Percentiles rank a stretch among this genome's conserved stretches.
Evolutionary conservation across 495 filamentous ascomycete species (phyloP).

Genomic region (Penicillium cosmopolitanum): DNA sequence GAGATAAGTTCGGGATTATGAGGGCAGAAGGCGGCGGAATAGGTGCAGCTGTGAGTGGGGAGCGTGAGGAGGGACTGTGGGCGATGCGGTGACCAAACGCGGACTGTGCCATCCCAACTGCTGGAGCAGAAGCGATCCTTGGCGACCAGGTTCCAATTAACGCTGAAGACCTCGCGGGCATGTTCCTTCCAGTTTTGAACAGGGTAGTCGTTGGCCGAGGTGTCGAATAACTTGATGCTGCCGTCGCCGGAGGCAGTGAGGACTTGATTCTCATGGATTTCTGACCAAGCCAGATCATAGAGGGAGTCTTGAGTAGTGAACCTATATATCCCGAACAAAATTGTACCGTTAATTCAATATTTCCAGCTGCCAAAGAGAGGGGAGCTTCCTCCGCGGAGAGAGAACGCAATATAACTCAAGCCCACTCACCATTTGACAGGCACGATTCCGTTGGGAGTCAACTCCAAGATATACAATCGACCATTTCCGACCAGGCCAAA

Average conservation of each 20-base stretch:
- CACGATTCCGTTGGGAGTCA: slow-evolving; percentile 82
- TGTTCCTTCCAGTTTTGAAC: slow-evolving; percentile 90
- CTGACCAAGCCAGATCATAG: slow-evolving; percentile 92
- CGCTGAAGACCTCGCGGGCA: slow-evolving; percentile 85
- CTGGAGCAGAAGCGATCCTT: slow-evolving; percentile 87
- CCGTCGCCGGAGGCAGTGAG: slow-evolving; percentile 87
- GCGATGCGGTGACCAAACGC: slow-evolving; percentile 83
- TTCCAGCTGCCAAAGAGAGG: not conserved
- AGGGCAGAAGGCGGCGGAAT: slow-evolving; percentile 80
- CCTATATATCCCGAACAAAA: slow-evolving; percentile 39
- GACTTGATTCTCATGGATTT: slow-evolving; percentile 89
- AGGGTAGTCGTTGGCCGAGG: slow-evolving; percentile 75
- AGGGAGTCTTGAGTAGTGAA: slow-evolving; percentile 97
- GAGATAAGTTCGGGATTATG: slow-evolving; percentile 78
- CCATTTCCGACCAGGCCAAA: slow-evolving; percentile 98
- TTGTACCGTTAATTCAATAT: slow-evolving; percentile 1
- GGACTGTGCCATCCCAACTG: slow-evolving; percentile 93
- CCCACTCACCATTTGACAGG: slow-evolving; percentile 67
- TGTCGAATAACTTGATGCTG: slow-evolving; percentile 91
- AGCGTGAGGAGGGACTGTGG: slow-evolving; percentile 76
- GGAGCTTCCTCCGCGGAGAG: slow-evolving; percentile 3
- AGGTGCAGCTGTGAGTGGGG: slow-evolving; percentile 88
- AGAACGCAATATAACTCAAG: not conserved
- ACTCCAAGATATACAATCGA: slow-evolving; percentile 75
- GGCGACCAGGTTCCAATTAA: slow-evolving; percentile 87